Base-by-base conservation (phyloP, 345 rosid species). In the Populus davidiana region DNA sequence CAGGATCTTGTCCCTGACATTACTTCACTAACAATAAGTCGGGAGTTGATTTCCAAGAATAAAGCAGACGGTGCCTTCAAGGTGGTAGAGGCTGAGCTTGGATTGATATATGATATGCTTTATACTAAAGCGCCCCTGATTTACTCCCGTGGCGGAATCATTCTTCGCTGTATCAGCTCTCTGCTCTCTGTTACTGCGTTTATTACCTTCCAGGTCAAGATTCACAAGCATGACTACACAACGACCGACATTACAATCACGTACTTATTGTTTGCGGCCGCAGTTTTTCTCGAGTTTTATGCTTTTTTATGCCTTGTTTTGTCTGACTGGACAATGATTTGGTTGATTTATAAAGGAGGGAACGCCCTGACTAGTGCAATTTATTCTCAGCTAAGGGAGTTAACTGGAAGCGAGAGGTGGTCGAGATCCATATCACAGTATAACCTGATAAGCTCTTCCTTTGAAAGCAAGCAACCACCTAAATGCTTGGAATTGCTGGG, bases 201-300 rank as follows among this genome's bases (percentile, higher is more conserved):
- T 16, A 23, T 49, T 16, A 50, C 75, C 35, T 76, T 85, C 14
- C 76, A 76, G 0, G 17, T 75, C 66, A 61, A 75, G 21, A 23
- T 44, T 44, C 8, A 64, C 2, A n/a, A 67, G 5, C 4, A 25
- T 1, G 70, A 62, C 12, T 21, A 64, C 6, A 59, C 1, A 2
- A 6, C 14, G 9, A 54, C 71, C 33, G 87, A 87, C 25, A 72
- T 88, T 69, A 54, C 50, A 56, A 39, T 41, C 0, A 41, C 44
- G 13, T 41, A 41, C 2, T 9, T 41, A 41, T 9, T 41, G 44
- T 2, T 41, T 41, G 44, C 0, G 3, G 3, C 13, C 44, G 2
- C 44, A 2, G 1, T 9, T 41, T 41, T 41, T 41, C 12, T 41
- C 44, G 44, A 41, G 13, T 2, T 41, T 41, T 41, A 41, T 41